Conservation (phyloP, 129 eudicot species). For the Kitagawia praeruptora region DNA sequence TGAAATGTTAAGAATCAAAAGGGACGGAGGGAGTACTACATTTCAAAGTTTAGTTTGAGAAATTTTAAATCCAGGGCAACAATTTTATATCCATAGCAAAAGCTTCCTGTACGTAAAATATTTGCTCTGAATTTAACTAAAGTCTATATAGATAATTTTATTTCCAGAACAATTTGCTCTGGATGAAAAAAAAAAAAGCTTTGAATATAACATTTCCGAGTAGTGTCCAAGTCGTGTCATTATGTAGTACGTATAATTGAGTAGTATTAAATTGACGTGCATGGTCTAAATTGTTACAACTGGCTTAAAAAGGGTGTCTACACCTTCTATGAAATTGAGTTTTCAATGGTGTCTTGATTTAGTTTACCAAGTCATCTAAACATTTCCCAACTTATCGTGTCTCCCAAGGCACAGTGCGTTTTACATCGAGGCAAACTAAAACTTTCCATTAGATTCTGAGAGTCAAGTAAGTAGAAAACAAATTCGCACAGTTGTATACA, state of each 20-base stretch:
- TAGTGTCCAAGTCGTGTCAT: neutral
- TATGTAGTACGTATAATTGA: neutral
- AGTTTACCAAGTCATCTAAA: neutral
- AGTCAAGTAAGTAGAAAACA: neutral
- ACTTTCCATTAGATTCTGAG: neutral
- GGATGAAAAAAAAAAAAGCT: too few species aligned
- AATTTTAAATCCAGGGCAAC: too few species aligned
- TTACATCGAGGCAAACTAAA: neutral
- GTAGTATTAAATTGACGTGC: neutral
- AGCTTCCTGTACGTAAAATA: too few species aligned
- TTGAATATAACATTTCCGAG: too few species aligned
- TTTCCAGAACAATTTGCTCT: too few species aligned
- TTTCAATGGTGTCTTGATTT: neutral
- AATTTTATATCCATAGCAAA: too few species aligned
- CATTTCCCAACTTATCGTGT: neutral
- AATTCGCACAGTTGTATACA: too few species aligned
- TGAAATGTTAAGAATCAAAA: too few species aligned
- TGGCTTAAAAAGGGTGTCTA: constrained; percentile 3
- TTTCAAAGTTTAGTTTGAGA: neutral
- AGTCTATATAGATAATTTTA: too few species aligned
- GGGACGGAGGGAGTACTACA: too few species aligned
- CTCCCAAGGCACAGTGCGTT: neutral
- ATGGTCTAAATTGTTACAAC: neutral
- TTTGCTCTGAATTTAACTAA: too few species aligned
- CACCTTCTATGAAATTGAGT: neutral